Evolutionary conservation across 306 rosid species (phyloP).

Genomic region (Sechiopsis laciniata): DNA sequence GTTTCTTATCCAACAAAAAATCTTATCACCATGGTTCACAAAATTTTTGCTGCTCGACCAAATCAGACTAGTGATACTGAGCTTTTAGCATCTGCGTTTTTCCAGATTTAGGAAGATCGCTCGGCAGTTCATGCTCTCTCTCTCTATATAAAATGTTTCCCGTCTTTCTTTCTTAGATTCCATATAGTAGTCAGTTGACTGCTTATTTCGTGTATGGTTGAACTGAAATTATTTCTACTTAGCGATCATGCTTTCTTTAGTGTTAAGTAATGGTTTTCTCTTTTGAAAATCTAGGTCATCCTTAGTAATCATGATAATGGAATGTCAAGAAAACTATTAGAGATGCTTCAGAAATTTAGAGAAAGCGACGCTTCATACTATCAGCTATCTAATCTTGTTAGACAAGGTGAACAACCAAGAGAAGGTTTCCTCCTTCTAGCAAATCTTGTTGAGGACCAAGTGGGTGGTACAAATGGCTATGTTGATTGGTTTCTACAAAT

Average conservation of each 20-base stretch:
- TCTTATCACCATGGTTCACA: background rate
- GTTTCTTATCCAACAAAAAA: too few relatives aligned
- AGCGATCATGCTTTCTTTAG: background rate
- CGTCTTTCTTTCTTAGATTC: background rate
- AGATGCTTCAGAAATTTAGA: conserved; percentile 57
- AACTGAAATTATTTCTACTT: background rate
- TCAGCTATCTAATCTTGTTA: conserved; percentile 71
- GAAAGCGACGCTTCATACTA: conserved; percentile 53
- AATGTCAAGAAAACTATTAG: conserved; percentile 75
- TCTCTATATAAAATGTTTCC: background rate
- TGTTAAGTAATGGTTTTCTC: conserved; percentile 13
- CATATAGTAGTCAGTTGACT: background rate
- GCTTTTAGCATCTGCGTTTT: background rate
- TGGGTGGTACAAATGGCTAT: conserved; percentile 73
- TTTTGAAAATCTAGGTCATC: conserved; percentile 47
- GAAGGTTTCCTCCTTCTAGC: conserved; percentile 81
- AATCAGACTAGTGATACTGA: background rate
- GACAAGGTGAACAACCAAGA: conserved; percentile 97
- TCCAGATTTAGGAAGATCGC: conserved; percentile 2
- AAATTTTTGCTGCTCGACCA: background rate
- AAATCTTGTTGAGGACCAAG: conserved; percentile 89
- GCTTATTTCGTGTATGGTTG: background rate
- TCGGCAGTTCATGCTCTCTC: background rate
- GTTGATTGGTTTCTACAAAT: conserved; percentile 85
- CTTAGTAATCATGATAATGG: conserved; percentile 54